A percentile compares a stretch with the other conserved stretches of the same genome.
Evolutionary conservation across 768 basidiomycete species (phyloP).

Genomic region (Mycena vitilis): DNA sequence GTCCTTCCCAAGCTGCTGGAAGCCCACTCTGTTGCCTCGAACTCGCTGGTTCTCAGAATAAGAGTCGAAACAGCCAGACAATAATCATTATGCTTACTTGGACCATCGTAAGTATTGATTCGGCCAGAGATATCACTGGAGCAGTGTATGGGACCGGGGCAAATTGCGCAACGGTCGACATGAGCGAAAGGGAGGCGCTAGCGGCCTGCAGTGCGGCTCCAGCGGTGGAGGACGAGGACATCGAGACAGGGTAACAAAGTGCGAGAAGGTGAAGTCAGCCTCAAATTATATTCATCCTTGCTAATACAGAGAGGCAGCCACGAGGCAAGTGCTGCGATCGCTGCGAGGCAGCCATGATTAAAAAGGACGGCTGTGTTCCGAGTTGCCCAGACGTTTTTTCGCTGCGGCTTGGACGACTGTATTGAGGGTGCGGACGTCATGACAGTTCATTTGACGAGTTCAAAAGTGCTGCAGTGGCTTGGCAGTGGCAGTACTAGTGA

Average conservation of each 20-base stretch:
- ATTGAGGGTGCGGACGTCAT: too few species aligned
- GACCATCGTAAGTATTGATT: neutral
- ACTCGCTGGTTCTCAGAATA: neutral
- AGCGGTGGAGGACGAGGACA: neutral
- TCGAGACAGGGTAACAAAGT: neutral
- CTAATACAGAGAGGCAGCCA: too few species aligned
- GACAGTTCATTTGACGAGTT: too few species aligned
- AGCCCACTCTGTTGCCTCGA: constrained; percentile 12
- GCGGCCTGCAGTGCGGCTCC: neutral
- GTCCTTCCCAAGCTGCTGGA: constrained; percentile 12
- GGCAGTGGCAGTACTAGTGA: too few species aligned
- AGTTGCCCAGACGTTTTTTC: too few species aligned
- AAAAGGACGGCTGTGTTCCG: too few species aligned
- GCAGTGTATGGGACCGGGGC: constrained; percentile 6
- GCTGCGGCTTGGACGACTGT: too few species aligned
- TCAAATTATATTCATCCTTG: too few species aligned
- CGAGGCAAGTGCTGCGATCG: too few species aligned
- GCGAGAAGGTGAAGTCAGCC: too few species aligned
- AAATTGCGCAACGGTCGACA: neutral
- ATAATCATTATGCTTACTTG: neutral
- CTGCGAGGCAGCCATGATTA: too few species aligned
- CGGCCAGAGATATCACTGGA: constrained; percentile 16
- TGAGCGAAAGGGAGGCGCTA: neutral
- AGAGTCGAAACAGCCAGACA: neutral
- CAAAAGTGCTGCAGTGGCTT: too few species aligned